Percentiles rank a stretch among this genome's conserved stretches.
These are phyloP conservation scores for Amniculicola lignicola DNA, from an alignment of 495 filamentous ascomycete genomes.

Conservation along the genomic window DNA sequence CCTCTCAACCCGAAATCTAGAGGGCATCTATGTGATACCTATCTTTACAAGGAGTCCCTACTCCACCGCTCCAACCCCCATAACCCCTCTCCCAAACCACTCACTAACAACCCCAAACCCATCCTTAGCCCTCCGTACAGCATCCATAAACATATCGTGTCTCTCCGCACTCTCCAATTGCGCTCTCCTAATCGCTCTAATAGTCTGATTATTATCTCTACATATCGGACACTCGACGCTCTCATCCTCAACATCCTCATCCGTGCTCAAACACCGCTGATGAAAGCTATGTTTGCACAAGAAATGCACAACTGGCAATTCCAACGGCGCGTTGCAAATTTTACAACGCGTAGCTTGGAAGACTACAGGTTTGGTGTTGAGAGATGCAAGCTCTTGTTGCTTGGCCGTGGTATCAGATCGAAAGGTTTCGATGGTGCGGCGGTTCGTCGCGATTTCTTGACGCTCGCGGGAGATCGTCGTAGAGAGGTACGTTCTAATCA, in stretches of 20 bases:
- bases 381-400: conserved; percentile 68
- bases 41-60: too few relatives aligned
- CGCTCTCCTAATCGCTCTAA: conserved; percentile 75
- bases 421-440: conserved; percentile 77
- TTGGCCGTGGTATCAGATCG: conserved; percentile 80
- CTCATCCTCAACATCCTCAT: conserved; percentile 56
- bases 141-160: conserved; percentile 85
- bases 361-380: conserved; percentile 74
- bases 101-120: conserved; percentile 85
- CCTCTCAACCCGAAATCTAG: too few relatives aligned
- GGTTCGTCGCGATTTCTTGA: conserved; percentile 81
- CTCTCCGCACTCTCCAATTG: conserved; percentile 85
- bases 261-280: conserved; percentile 64
- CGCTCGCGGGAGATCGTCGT: conserved; percentile 85
- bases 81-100: conserved; percentile 92
- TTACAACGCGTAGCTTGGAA: conserved; percentile 87
- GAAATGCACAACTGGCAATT: conserved; percentile 90
- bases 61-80: conserved; percentile 49
- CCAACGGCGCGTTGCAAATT: conserved; percentile 68
- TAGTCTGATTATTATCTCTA: conserved; percentile 75
- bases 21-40: too few relatives aligned
- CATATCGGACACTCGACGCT: conserved; percentile 79
- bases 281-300: conserved; percentile 96
- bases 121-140: conserved; percentile 74
- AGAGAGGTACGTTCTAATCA: conserved; percentile 89